These are phyloP conservation scores for Diaporthe citriasiana DNA, from an alignment of 2,329 filamentous ascomycete genomes.

Conservation along the genomic window DNA sequence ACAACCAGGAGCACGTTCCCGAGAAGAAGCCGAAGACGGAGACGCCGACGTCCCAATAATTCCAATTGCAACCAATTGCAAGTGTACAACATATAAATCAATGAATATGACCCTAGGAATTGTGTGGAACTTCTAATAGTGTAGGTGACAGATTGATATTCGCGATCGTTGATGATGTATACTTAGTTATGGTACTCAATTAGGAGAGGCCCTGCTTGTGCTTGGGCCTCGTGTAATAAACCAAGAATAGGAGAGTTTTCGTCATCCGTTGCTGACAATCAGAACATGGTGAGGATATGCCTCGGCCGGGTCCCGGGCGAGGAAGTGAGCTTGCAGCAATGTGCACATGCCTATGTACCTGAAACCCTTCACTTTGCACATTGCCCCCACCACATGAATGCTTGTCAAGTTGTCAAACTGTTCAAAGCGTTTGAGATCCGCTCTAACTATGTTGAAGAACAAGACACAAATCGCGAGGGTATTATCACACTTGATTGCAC, in stretches of 20 bases:
- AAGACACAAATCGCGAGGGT: neutral
- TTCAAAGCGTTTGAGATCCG: neutral
- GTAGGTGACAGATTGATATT: neutral
- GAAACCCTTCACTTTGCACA: neutral
- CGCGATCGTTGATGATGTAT: neutral
- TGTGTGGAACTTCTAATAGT: neutral
- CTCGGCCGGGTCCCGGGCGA: too few relatives aligned
- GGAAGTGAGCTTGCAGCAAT: neutral
- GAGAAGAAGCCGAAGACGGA: neutral
- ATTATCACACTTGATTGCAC: neutral
- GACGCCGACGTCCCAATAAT: neutral
- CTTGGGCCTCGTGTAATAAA: neutral
- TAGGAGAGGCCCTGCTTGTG: neutral
- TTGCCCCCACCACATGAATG: neutral
- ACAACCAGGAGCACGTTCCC: neutral
- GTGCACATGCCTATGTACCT: too few relatives aligned
- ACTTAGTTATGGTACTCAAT: neutral
- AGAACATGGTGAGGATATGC: too few relatives aligned
- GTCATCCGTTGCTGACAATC: neutral
- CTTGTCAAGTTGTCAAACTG: neutral
- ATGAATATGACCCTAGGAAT: neutral
- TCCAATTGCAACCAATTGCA: neutral
- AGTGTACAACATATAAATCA: too few relatives aligned
- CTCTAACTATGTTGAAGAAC: neutral
- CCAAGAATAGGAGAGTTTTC: neutral